phyloP scores from a whole-genome alignment of 2,329 filamentous ascomycete genomes.

The Lecanosticta acicola region DNA sequence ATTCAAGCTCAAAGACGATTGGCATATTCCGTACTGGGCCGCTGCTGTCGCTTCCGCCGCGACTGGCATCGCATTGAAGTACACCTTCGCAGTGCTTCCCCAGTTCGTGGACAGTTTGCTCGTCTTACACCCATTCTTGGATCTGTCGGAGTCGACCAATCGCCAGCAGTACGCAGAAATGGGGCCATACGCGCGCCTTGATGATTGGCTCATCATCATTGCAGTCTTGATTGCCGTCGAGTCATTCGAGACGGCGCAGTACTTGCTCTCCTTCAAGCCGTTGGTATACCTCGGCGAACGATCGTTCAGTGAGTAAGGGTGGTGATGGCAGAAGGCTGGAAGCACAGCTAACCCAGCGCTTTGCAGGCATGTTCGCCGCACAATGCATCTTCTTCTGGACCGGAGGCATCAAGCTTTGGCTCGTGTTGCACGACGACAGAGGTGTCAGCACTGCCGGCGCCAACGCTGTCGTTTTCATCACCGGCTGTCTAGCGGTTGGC shows the following conservation, averaged over 20 bases:
- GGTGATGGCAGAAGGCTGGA: too few relatives aligned
- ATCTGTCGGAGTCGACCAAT: constrained; percentile 21
- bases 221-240: constrained; percentile 24
- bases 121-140: constrained; percentile 25
- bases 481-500: constrained; percentile 14
- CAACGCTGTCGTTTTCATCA: constrained; percentile 25
- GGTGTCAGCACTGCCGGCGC: constrained; percentile 16
- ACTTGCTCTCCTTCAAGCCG: constrained; percentile 22
- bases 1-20: constrained; percentile 17
- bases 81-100: constrained; percentile 23
- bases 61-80: constrained; percentile 25
- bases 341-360: not conserved
- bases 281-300: constrained; percentile 24
- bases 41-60: constrained; percentile 12
- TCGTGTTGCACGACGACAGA: constrained; percentile 16
- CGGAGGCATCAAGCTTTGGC: constrained; percentile 27
- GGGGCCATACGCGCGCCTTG: constrained; percentile 26
- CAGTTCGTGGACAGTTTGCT: constrained; percentile 24
- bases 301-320: constrained; percentile 24
- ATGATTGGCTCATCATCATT: constrained; percentile 28
- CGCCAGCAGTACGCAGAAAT: constrained; percentile 10
- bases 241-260: constrained; percentile 12
- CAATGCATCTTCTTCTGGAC: constrained; percentile 29
- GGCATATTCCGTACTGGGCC: constrained; percentile 19
- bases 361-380: constrained; percentile 25